Evolutionary conservation across 2,329 filamentous ascomycete genomes (phyloP).

Genomic region (Fusarium sp.): DNA sequence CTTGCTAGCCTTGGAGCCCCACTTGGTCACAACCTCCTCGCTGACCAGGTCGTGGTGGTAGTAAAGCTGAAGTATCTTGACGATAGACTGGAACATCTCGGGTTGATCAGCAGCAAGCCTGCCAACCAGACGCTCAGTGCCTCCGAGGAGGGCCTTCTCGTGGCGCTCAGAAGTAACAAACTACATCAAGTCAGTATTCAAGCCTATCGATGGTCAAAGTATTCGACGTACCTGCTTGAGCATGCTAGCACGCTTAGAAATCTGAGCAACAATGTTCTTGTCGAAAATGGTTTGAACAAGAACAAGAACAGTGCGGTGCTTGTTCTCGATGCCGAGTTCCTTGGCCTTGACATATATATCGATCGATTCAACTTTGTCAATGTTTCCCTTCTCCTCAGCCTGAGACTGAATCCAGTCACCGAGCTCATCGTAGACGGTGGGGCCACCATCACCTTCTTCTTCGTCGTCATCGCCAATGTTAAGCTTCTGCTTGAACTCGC

Average conservation of each 20-base stretch:
- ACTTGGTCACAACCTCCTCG: constrained; percentile 89
- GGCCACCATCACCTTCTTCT: constrained; percentile 80
- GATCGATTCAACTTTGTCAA: constrained; percentile 85
- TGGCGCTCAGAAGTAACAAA: constrained; percentile 91
- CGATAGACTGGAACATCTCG: constrained; percentile 78
- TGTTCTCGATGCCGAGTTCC: constrained; percentile 91
- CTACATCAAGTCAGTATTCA: constrained; percentile 56
- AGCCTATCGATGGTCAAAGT: background rate
- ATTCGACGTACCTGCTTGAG: constrained; percentile 78
- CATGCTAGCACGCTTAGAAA: constrained; percentile 83
- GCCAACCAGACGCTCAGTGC: constrained; percentile 90
- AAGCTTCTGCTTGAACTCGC: constrained; percentile 92
- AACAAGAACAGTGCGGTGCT: constrained; percentile 92
- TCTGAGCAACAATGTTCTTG: constrained; percentile 88
- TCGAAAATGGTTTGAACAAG: constrained; percentile 95
- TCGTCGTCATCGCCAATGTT: constrained; percentile 85
- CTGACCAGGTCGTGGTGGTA: constrained; percentile 91
- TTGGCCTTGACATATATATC: constrained; percentile 97
- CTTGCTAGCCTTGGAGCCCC: constrained; percentile 96
- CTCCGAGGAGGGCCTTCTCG: constrained; percentile 94
- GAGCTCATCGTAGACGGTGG: constrained; percentile 87
- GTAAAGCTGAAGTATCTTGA: constrained; percentile 87
- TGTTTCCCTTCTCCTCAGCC: constrained; percentile 75
- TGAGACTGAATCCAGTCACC: constrained; percentile 90
- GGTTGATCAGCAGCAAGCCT: constrained; percentile 78